phyloP scores from a whole-genome alignment of 331 rosid species.

The Spiraea crenata region DNA sequence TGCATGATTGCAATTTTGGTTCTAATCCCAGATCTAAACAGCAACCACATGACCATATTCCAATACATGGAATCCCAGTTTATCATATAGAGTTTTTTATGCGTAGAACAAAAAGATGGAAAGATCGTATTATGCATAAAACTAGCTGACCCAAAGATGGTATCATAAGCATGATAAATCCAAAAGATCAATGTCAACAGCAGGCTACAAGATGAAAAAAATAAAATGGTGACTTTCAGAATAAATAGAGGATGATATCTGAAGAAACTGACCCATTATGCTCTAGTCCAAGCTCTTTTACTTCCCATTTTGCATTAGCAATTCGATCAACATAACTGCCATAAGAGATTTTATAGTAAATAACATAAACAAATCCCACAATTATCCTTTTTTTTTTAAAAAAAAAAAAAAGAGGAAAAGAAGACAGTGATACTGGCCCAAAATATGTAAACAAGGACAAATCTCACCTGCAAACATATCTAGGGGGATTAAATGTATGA shows the following conservation, averaged over 20 bases:
- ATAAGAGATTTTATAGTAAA: conserved; percentile 4
- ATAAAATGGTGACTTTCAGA: neutral
- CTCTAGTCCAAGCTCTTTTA: conserved; percentile 94
- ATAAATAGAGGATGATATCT: conserved; percentile 17
- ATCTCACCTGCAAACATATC: neutral
- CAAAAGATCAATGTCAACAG: neutral
- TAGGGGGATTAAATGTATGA: neutral
- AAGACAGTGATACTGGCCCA: neutral
- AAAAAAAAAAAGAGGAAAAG: neutral
- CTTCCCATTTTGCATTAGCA: conserved; percentile 95
- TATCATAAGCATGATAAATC: neutral
- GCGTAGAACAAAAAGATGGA: neutral
- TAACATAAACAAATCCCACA: neutral
- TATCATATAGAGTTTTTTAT: neutral
- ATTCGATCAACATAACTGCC: conserved; percentile 88
- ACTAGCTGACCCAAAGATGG: conserved; percentile 1
- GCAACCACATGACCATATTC: neutral
- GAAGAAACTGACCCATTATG: conserved; percentile 86
- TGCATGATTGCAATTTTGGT: neutral
- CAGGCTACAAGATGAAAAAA: neutral
- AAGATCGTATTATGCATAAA: no score
- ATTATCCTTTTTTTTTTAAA: no score
- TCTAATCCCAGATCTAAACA: neutral
- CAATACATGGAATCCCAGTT: neutral
- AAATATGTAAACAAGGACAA: neutral